Evolutionary conservation across 1,284 basidiomycete species (phyloP).

Genomic region (Pseudozyma pruni): DNA sequence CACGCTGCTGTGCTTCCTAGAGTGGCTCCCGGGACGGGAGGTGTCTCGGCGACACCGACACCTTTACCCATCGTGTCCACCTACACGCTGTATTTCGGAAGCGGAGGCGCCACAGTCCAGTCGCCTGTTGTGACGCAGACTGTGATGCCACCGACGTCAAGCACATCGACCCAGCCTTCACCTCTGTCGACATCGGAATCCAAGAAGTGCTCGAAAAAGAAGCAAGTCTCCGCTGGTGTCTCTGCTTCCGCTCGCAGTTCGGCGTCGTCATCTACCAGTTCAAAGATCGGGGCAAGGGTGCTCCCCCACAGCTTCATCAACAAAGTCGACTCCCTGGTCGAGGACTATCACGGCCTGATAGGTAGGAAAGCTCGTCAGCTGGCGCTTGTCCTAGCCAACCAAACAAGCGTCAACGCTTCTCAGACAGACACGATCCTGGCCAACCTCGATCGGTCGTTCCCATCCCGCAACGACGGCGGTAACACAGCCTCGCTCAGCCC

Average conservation of each 20-base stretch:
- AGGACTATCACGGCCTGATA: slow-evolving; percentile 24
- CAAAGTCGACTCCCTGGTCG: slow-evolving; percentile 26
- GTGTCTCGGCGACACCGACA: background rate
- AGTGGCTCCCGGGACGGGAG: slow-evolving; percentile 1
- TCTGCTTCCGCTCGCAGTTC: background rate
- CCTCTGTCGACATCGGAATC: slow-evolving; percentile 8
- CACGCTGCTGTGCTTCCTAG: slow-evolving; percentile 24
- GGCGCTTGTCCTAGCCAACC: slow-evolving; percentile 30
- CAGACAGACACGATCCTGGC: slow-evolving; percentile 13
- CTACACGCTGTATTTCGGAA: slow-evolving; percentile 29
- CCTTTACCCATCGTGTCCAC: slow-evolving; percentile 26
- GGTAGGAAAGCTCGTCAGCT: slow-evolving; percentile 39
- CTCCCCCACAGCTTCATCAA: slow-evolving; percentile 25
- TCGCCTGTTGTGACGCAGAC: slow-evolving; percentile 8
- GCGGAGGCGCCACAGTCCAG: slow-evolving; percentile 8
- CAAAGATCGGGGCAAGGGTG: background rate
- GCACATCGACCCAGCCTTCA: background rate
- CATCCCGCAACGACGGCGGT: slow-evolving; percentile 5
- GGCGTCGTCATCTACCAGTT: slow-evolving; percentile 18
- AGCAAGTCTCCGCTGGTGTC: slow-evolving; percentile 12
- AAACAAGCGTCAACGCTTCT: slow-evolving; percentile 22
- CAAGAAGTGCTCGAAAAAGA: slow-evolving; percentile 13
- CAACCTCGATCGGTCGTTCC: slow-evolving; percentile 23
- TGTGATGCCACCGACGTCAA: background rate
- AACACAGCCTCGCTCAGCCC: background rate